These are phyloP conservation scores for Drosera spatulata DNA, from an alignment of 179 eudicot species.

Conservation along the genomic window DNA sequence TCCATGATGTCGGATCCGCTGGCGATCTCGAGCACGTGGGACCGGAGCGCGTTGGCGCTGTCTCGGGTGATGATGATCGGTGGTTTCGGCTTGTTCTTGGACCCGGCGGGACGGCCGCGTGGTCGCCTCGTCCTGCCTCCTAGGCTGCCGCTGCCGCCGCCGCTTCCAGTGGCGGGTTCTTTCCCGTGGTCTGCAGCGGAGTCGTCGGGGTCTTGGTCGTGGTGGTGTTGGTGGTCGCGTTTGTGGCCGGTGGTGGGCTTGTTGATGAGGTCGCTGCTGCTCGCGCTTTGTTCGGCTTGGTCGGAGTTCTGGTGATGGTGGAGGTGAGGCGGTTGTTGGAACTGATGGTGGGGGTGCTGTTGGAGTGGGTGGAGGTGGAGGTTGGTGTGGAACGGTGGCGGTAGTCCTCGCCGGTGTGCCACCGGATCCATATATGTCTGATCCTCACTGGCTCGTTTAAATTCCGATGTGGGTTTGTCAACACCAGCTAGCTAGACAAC, in stretches of 20 bases:
- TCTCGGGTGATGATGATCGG: conserved; percentile 84
- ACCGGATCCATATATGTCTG: background rate
- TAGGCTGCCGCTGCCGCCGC: conserved; percentile 15
- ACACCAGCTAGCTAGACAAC: too few relatives aligned
- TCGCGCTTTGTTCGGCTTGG: conserved; percentile 27
- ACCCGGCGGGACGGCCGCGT: conserved; percentile 78
- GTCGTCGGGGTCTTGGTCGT: conserved; percentile 4
- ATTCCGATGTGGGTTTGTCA: too few relatives aligned
- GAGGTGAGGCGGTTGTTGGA: conserved; percentile 14
- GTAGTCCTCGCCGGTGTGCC: conserved; percentile 13
- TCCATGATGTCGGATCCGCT: conserved; percentile 64
- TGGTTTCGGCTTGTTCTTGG: conserved; percentile 91
- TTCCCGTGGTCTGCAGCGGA: background rate
- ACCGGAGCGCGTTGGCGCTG: conserved; percentile 74
- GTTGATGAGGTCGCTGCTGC: conserved; percentile 30
- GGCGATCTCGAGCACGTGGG: conserved; percentile 84
- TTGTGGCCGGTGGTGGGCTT: conserved; percentile 5
- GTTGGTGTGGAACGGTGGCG: conserved; percentile 35
- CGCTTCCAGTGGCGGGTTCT: background rate
- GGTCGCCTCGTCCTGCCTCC: conserved; percentile 43
- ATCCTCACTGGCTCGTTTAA: too few relatives aligned
- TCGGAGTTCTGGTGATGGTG: conserved; percentile 28
- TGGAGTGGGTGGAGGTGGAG: conserved; percentile 22
- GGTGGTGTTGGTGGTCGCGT: conserved; percentile 30
- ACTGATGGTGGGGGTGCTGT: too few relatives aligned